Evolutionary conservation across 352 stramenopile species (phyloP), one percentile per base, ranked within the genome.

Genomic region (Pythium angustatum): DNA sequence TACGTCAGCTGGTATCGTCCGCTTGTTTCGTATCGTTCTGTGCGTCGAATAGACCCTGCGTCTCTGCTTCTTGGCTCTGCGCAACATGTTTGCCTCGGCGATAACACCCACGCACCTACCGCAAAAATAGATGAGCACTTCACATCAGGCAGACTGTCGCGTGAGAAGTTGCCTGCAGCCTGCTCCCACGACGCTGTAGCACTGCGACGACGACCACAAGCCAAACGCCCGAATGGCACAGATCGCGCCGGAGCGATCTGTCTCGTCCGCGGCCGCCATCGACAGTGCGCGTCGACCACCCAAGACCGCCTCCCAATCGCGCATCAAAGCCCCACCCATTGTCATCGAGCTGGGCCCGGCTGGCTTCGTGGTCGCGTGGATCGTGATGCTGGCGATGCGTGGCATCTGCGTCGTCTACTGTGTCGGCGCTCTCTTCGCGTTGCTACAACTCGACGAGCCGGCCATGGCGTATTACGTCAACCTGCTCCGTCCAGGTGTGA

Each of bases 391-490:
- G 17, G 1, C 30, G 5, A 12, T 45, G 21, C 64, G 45, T 8
- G 24, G 28, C 0, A 24, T 58, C 5, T 75, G 73, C 26, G 57
- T 62, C 27, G 14, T 57, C 0, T 81, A 72, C 14, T 69, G 79
- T 14, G 31, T 72, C 19, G n/a, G 15, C 0, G 50, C 43, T 2
- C 56, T 56, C 2, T 62, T 70, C 1, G 47, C 78, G 0, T 70
- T 82, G 44, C 70, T 68, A 61, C 58, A 74, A 9, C 64, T 80
- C 48, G 64, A 73, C 31, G 67, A 74, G 14, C 66, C 75, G 24
- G 79, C 69, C 41, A 69, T 81, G 48, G 47, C 44, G 43, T 86
- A 83, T 66, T 84, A 84, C 58, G 45, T 69, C 1, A 58, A 75
- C n/a, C 33, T 84, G 17, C 54, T 81, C 15, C 61, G 50, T 0